Evolutionary conservation across 768 basidiomycete genomes (phyloP).

Genomic region (Tricholoma saponaceum): DNA sequence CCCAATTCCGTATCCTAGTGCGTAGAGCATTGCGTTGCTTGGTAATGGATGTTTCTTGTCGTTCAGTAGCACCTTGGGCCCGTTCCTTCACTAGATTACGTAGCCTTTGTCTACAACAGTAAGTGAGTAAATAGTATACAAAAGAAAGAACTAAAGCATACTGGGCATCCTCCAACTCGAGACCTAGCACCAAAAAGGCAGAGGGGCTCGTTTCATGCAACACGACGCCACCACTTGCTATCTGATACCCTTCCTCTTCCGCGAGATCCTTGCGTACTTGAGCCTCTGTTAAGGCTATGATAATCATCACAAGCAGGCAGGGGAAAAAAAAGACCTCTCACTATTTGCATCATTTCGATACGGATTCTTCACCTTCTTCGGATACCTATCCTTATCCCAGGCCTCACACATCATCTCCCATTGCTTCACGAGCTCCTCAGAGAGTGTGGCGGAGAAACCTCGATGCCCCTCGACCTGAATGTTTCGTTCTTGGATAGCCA

Average conservation of each 20-base stretch:
- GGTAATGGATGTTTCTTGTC: not conserved
- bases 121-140: no score
- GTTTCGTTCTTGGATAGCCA: not conserved
- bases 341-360: not conserved
- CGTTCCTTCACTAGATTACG: not conserved
- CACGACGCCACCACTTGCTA: not conserved
- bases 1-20: not conserved
- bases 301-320: not conserved
- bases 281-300: not conserved
- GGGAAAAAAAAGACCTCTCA: no score
- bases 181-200: not conserved
- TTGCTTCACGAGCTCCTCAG: not conserved
- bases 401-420: not conserved
- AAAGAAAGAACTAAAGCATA: not conserved
- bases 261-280: not conserved
- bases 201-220: not conserved
- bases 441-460: not conserved
- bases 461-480: not conserved
- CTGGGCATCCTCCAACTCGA: not conserved
- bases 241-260: not conserved
- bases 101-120: not conserved
- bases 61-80: not conserved
- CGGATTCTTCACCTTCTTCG: not conserved
- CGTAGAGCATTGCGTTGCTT: not conserved
- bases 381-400: not conserved